These are phyloP conservation scores for Eucalyptus cladocalyx DNA, from an alignment of 345 rosid species.

Conservation along the genomic window DNA sequence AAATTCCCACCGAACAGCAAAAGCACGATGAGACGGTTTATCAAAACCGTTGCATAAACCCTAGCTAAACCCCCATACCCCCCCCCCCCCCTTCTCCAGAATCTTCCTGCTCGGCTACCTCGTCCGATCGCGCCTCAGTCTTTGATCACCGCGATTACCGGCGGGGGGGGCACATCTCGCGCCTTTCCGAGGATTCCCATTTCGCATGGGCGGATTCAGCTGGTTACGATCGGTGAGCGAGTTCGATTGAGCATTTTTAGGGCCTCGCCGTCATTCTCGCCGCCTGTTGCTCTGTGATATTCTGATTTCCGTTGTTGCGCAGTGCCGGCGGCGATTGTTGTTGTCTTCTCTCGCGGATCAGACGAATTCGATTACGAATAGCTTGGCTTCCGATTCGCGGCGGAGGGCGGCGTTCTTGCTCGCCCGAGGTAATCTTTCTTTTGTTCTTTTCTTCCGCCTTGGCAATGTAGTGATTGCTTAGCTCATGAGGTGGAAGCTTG, in stretches of 20 bases:
- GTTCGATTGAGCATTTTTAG: neutral
- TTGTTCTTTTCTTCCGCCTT: neutral
- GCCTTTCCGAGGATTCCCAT: neutral
- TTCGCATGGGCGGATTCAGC: slow-evolving; percentile 35
- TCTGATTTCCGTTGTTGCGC: neutral
- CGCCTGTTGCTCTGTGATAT: neutral
- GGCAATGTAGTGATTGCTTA: neutral
- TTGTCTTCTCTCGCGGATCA: slow-evolving; percentile 9
- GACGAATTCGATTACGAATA: neutral
- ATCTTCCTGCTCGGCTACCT: neutral
- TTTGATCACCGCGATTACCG: neutral
- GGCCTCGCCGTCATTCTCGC: neutral
- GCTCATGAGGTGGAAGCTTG: neutral
- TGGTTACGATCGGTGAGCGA: slow-evolving; percentile 38
- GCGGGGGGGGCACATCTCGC: neutral
- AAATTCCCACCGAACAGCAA: neutral
- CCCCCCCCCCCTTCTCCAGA: neutral
- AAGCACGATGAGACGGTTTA: neutral
- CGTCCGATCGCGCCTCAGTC: neutral
- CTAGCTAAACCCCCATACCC: neutral
- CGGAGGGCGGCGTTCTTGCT: neutral
- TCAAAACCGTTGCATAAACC: neutral
- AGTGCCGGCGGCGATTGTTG: slow-evolving; percentile 40
- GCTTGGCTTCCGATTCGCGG: neutral
- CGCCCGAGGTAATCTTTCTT: no score